Conservation (phyloP, 2,329 filamentous ascomycete species). For the Talaromyces sp. region DNA sequence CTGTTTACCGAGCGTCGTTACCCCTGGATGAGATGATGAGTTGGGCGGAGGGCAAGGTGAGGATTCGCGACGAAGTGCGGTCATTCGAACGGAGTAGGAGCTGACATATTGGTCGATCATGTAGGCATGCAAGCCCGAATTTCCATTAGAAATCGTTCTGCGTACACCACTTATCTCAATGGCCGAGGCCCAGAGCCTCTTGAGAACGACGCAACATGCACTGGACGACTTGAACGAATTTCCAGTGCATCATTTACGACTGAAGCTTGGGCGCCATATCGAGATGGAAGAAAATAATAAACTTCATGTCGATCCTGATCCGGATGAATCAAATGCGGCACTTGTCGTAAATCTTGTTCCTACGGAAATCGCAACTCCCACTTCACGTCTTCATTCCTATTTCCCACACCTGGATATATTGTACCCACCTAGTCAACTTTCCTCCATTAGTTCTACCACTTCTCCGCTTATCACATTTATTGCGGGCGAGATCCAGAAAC, state of each 20-base stretch:
- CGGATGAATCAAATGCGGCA: conserved; percentile 46
- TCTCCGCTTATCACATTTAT: conserved; percentile 71
- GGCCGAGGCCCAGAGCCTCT: conserved; percentile 64
- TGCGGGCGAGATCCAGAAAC: conserved; percentile 67
- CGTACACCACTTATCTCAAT: conserved; percentile 62
- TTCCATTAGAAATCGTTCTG: conserved; percentile 77
- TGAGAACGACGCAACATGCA: conserved; percentile 76
- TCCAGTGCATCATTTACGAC: conserved; percentile 72
- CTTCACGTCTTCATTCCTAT: conserved; percentile 63
- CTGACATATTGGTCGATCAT: background rate
- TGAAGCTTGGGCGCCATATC: conserved; percentile 53
- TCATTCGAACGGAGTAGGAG: background rate
- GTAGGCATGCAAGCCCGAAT: conserved; percentile 80
- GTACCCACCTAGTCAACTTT: conserved; percentile 65
- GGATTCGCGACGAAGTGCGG: conserved; percentile 12
- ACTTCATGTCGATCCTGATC: conserved; percentile 9
- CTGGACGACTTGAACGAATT: conserved; percentile 85
- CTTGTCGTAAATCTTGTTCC: conserved; percentile 67
- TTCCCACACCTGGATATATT: conserved; percentile 68
- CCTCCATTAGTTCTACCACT: conserved; percentile 63
- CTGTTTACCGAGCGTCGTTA: conserved; percentile 79
- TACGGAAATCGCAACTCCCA: conserved; percentile 43
- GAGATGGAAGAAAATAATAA: conserved; percentile 12
- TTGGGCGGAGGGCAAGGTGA: conserved; percentile 86
- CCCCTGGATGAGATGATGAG: conserved; percentile 81